Evolutionary conservation across 2,329 filamentous ascomycete species (phyloP).

Genomic region (Hymenoscyphus repandus): DNA sequence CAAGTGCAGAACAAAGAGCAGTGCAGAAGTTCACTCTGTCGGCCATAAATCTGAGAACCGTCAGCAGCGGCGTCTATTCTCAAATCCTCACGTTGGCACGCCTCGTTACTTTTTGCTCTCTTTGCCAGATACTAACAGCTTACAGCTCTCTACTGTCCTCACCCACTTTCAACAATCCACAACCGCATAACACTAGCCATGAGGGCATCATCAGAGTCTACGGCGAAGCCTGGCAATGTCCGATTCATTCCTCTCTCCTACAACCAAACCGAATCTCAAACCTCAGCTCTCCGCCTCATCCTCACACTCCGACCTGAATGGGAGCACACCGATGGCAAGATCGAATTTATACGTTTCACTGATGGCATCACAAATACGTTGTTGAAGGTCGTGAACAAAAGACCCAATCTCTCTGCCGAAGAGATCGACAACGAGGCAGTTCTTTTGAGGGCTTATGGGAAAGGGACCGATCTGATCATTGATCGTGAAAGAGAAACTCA

Average conservation of each 20-base stretch:
- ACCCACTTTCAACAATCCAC: background rate
- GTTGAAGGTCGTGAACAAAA: conserved; percentile 69
- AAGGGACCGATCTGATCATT: conserved; percentile 91
- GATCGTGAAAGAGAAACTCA: conserved; percentile 81
- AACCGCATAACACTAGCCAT: background rate
- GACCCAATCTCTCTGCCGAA: conserved; percentile 64
- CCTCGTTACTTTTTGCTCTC: background rate
- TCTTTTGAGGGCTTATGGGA: conserved; percentile 86
- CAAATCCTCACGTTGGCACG: too few relatives aligned
- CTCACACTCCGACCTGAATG: conserved; percentile 78
- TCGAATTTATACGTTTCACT: conserved; percentile 88
- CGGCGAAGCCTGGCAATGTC: conserved; percentile 33
- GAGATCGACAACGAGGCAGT: conserved; percentile 80
- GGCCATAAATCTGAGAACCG: too few relatives aligned
- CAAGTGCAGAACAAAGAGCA: too few relatives aligned
- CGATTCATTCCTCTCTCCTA: conserved; percentile 72
- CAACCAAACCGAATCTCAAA: conserved; percentile 68
- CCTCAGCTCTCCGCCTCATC: conserved; percentile 75
- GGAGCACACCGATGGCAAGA: conserved; percentile 64
- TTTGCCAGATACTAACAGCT: background rate
- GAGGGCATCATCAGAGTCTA: background rate
- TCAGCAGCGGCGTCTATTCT: too few relatives aligned
- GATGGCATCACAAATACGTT: conserved; percentile 98
- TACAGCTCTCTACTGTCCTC: background rate
- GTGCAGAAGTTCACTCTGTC: too few relatives aligned